Percentiles rank a stretch among this genome's conserved stretches.
These are phyloP conservation scores for Lithohypha guttulata DNA, from an alignment of 2,329 filamentous ascomycete genomes.

Conservation along the genomic window DNA sequence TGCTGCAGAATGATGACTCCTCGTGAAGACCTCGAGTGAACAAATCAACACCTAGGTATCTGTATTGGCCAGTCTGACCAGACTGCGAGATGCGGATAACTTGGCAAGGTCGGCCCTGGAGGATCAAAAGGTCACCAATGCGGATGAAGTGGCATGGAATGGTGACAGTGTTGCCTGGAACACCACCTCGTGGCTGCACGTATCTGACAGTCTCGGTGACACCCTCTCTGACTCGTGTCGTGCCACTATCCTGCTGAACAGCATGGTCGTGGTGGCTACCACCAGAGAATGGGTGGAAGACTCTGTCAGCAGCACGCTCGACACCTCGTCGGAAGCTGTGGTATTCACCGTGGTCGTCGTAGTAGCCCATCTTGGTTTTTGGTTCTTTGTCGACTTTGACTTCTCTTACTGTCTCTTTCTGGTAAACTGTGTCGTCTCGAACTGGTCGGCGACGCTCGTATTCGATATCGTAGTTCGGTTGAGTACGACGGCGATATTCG, in stretches of 20 bases:
- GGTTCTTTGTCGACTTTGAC: constrained; percentile 40
- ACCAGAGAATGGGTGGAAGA: constrained; percentile 53
- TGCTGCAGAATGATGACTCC: constrained; percentile 95
- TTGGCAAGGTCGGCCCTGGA: constrained; percentile 98
- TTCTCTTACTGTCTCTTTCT: constrained; percentile 27
- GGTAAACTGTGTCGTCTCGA: constrained; percentile 22
- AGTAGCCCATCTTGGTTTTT: constrained; percentile 58
- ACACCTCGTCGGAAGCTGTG: constrained; percentile 64
- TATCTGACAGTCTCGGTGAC: constrained; percentile 38
- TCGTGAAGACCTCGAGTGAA: constrained; percentile 99
- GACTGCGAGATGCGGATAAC: constrained; percentile 99
- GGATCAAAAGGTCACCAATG: constrained; percentile 95
- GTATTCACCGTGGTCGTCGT: constrained; percentile 68
- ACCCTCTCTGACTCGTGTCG: constrained; percentile 36
- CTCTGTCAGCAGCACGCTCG: constrained; percentile 53
- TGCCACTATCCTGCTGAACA: constrained; percentile 29
- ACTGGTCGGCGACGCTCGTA: constrained; percentile 31
- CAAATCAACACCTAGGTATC: constrained; percentile 98
- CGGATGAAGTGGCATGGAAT: constrained; percentile 99
- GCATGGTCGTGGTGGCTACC: constrained; percentile 30
- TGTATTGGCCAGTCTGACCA: constrained; percentile 95
- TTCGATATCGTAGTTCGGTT: constrained; percentile 42
- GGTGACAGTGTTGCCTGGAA: constrained; percentile 73
- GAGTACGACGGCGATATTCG: constrained; percentile 55
- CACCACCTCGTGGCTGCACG: constrained; percentile 40